Conservation (phyloP, 768 basidiomycete species). For the Roridomyces roridus region DNA sequence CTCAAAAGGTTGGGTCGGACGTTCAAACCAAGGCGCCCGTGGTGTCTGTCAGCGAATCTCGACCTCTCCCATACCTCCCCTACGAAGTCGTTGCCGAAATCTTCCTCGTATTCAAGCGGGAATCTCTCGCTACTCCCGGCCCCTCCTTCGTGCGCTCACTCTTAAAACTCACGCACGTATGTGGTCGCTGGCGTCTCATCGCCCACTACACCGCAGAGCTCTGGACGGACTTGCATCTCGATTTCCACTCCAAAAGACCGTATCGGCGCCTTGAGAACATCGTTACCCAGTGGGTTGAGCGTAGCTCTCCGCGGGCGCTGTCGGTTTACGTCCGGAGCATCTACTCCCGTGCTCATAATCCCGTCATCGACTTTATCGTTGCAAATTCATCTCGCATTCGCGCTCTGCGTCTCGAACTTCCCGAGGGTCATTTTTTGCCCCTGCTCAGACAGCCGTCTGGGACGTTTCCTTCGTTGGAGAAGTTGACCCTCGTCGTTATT, state of each 20-base stretch:
- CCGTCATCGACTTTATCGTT: background rate
- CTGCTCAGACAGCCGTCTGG: background rate
- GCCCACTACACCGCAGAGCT: background rate
- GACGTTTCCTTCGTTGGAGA: too few species aligned
- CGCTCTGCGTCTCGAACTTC: background rate
- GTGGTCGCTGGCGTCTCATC: conserved; percentile 3
- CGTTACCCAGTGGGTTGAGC: background rate
- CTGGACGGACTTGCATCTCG: background rate
- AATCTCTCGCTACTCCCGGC: background rate
- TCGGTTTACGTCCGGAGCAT: background rate
- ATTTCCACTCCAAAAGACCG: too few species aligned
- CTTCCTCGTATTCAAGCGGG: background rate
- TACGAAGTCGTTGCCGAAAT: conserved; percentile 5
- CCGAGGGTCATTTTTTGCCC: background rate
- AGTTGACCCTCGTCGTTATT: too few species aligned
- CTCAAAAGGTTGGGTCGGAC: too few species aligned
- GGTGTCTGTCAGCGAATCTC: too few species aligned
- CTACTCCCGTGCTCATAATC: background rate
- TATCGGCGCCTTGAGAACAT: background rate
- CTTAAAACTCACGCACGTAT: background rate
- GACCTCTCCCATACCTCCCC: too few species aligned
- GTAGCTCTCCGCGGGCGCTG: too few species aligned
- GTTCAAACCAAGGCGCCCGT: too few species aligned
- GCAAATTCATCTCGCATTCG: background rate
- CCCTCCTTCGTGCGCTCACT: background rate